Percentiles rank a stretch among this genome's conserved stretches.
Conservation (phyloP, 177 flowering plant species). For the Telopea speciosissima region DNA sequence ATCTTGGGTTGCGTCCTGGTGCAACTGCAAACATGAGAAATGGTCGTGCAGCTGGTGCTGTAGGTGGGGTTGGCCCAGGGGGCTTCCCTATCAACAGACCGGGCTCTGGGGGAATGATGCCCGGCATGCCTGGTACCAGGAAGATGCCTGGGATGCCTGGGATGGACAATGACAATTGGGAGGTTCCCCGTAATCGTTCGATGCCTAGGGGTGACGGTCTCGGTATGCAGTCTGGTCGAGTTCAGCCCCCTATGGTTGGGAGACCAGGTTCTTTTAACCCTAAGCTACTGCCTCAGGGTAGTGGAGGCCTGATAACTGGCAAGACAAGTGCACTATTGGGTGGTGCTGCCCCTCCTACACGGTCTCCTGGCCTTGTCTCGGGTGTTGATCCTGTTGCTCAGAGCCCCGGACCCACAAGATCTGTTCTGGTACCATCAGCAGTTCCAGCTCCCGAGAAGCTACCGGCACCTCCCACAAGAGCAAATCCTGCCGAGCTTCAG, state of each 20-base stretch:
- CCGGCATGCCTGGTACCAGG: conserved; percentile 93
- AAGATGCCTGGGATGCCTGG: conserved; percentile 94
- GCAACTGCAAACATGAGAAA: conserved; percentile 62
- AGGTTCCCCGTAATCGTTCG: conserved; percentile 57
- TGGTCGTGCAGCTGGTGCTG: conserved; percentile 33
- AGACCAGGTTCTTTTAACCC: conserved; percentile 47
- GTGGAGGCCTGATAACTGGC: conserved; percentile 53
- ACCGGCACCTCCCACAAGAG: conserved; percentile 15
- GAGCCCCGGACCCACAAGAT: conserved; percentile 24
- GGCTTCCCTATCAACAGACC: conserved; percentile 70
- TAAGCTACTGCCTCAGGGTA: conserved; percentile 71
- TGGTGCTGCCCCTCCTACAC: conserved; percentile 41
- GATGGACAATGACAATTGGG: conserved; percentile 83
- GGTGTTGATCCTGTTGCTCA: conserved; percentile 28
- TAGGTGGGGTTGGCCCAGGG: conserved; percentile 48
- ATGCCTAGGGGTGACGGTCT: conserved; percentile 47
- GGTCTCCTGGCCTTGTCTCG: conserved; percentile 24
- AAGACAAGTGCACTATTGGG: conserved; percentile 61
- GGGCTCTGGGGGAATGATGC: conserved; percentile 98
- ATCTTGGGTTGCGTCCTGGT: conserved; percentile 82
- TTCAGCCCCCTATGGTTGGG: conserved; percentile 40
- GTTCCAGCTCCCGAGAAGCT: conserved; percentile 37
- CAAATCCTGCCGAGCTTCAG: conserved; percentile 38
- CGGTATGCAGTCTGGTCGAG: conserved; percentile 36
- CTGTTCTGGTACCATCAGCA: conserved; percentile 17